phyloP scores from a whole-genome alignment of 345 rosid species.

The Mangifera indica region DNA sequence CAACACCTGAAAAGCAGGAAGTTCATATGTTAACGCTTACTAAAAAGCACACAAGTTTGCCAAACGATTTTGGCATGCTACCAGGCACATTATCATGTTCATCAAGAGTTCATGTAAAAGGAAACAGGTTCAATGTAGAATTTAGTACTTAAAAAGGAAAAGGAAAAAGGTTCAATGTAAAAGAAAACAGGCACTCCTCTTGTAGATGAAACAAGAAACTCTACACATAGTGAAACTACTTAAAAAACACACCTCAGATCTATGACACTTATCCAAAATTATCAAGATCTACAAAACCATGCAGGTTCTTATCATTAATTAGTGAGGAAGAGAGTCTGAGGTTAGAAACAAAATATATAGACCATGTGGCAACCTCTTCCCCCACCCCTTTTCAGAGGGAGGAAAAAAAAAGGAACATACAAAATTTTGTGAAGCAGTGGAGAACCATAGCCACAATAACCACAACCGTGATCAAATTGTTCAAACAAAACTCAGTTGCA shows the following conservation, averaged over 20 bases:
- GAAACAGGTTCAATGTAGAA: not conserved
- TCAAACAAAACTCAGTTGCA: not conserved
- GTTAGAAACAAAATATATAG: not conserved
- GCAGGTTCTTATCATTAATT: not conserved
- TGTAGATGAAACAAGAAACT: not conserved
- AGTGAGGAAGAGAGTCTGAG: not conserved
- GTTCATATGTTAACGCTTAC: not conserved
- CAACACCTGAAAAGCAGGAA: slow-evolving; percentile 48
- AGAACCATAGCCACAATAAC: not conserved
- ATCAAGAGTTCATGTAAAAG: not conserved
- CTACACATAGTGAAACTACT: not conserved
- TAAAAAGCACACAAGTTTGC: not conserved
- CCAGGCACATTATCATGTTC: not conserved
- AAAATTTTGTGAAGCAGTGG: not conserved
- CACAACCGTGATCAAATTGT: not conserved
- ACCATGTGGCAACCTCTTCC: too few relatives aligned
- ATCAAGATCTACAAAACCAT: not conserved
- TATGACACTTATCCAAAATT: not conserved
- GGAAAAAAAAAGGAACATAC: too few relatives aligned
- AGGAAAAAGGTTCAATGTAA: not conserved
- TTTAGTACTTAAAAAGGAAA: not conserved
- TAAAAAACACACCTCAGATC: not conserved
- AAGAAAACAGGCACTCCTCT: not conserved
- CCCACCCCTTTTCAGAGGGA: too few relatives aligned
- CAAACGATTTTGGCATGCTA: slow-evolving; percentile 2